phyloP scores from a whole-genome alignment of 345 rosid genomes.

The Xanthoceras sorbifolium region DNA sequence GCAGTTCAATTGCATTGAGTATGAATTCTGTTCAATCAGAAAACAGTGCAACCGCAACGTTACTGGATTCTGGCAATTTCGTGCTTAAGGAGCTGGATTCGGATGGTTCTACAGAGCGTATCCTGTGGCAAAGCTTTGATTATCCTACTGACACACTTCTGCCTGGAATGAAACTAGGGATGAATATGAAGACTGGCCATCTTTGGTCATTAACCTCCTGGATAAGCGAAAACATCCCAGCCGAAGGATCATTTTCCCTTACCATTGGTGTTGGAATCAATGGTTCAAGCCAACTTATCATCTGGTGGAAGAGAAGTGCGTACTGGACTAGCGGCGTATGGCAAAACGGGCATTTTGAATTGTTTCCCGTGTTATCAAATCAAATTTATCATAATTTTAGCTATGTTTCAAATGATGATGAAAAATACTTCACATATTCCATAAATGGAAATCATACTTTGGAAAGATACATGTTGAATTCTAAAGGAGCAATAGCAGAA shows the following conservation, averaged over 20 bases:
- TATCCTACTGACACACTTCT: constrained; percentile 30
- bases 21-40: background rate
- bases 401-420: constrained; percentile 18
- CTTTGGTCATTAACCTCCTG: constrained; percentile 13
- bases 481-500: background rate
- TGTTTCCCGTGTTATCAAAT: background rate
- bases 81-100: constrained; percentile 6
- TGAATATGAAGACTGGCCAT: background rate
- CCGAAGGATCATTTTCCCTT: constrained; percentile 18
- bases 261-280: constrained; percentile 11
- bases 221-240: background rate
- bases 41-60: background rate
- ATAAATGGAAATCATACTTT: background rate
- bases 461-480: background rate
- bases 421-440: constrained; percentile 15
- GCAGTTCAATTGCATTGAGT: background rate
- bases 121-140: constrained; percentile 36
- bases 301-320: constrained; percentile 15
- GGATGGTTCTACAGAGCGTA: constrained; percentile 12
- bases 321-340: constrained; percentile 24
- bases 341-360: constrained; percentile 2
- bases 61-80: constrained; percentile 21
- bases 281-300: background rate
- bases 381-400: background rate
- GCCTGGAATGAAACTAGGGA: constrained; percentile 31